Conservation (phyloP, 768 basidiomycete genomes). For the Mycena indigotica region DNA sequence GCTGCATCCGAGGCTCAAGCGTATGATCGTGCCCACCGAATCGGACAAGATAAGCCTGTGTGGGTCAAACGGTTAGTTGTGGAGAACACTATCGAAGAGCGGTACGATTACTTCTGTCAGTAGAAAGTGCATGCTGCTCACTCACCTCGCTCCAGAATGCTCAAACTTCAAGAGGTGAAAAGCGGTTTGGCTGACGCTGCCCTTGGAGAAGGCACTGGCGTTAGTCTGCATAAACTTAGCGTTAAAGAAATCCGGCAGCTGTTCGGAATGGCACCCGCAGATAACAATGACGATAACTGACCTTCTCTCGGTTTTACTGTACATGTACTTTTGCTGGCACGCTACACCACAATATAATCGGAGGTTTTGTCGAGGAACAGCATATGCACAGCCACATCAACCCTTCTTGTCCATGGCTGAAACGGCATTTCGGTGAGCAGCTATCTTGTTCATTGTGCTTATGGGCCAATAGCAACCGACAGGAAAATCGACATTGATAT, state of each 20-base stretch:
- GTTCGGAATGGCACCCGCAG: conserved; percentile 36
- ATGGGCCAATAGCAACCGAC: too few relatives aligned
- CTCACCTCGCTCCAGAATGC: conserved; percentile 58
- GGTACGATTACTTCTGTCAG: conserved; percentile 42
- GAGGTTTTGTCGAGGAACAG: too few relatives aligned
- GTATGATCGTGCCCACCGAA: conserved; percentile 64
- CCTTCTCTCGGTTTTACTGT: too few relatives aligned
- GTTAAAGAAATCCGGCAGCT: conserved; percentile 62
- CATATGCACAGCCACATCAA: too few relatives aligned
- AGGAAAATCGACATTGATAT: conserved; percentile 91
- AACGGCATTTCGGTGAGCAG: conserved; percentile 72
- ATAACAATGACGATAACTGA: background rate
- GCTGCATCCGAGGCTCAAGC: conserved; percentile 74
- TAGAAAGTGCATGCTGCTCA: too few relatives aligned
- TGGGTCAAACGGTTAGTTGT: conserved; percentile 69
- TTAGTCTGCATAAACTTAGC: conserved; percentile 63
- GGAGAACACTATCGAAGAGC: conserved; percentile 72
- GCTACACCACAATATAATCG: too few relatives aligned
- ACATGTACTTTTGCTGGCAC: too few relatives aligned
- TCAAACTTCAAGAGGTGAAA: conserved; percentile 70
- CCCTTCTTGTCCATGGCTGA: conserved; percentile 41
- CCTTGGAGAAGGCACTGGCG: conserved; percentile 66
- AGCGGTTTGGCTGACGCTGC: conserved; percentile 67
- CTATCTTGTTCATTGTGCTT: too few relatives aligned
- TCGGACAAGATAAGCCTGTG: conserved; percentile 71